Base-by-base conservation (phyloP, 805 yeast genomes). In the Cyberlindnera veronae region DNA sequence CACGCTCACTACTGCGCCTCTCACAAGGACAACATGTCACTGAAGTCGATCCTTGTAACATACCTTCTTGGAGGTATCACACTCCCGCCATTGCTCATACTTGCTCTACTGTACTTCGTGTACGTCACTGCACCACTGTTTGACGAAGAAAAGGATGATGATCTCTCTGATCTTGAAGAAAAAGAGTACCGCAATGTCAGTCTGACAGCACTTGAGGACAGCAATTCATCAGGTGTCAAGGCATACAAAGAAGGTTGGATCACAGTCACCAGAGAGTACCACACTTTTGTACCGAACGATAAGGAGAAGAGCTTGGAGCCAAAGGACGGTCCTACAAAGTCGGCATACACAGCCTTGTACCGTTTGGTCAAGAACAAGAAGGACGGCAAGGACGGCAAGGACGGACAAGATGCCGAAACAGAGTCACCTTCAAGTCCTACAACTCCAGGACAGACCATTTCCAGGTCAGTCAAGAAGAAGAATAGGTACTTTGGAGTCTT, bases 1-100 rank as follows among this genome's bases (percentile, higher is more conserved):
- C n/a, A 7, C 30, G 10, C 18, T 14, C 7, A 10, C 30, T n/a
- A 28, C 19, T 11, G 14, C n/a, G 14, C 14, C 6, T 9, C n/a
- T 14, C 10, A 26, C 16, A 35, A 17, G 26, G 13, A n/a, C 9
- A 16, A 6, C 30, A 53, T 54, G 56, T 46, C 54, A 1, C 21
- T 49, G 34, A 48, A 37, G 32, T 15, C 49, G 1, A 4, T 47
- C 6, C 6, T 80, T 0, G 50, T 67, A 15, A 66, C 72, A 0
- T 88, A 87, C 56, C 36, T 87, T 2, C 32, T 84, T 3, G 97
- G 97, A 6, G 96, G 96, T 0, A 36, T 88, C 7, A 87, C 96
- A 0, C 77, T 90, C 46, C 60, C 87, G 17, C 96, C 95, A 1
- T 44, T 81, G 27, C 42, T 76, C 2, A 27, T 79, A 0, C 22